phyloP scores from a whole-genome alignment of 352 stramenopile species.

The Hyaloperonospora arabidopsidis region DNA sequence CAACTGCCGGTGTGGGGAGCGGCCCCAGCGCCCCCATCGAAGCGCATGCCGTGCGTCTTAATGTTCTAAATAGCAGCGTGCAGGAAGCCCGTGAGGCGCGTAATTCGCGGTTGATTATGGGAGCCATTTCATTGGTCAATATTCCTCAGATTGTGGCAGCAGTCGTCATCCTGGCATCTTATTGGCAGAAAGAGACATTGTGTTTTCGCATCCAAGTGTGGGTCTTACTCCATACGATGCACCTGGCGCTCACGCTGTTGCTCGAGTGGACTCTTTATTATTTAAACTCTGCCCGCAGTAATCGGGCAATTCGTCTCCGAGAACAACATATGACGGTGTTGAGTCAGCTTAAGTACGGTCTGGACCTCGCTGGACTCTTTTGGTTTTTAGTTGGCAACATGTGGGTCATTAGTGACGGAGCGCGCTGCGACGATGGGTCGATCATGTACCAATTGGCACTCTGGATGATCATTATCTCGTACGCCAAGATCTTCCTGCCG shows the following conservation, averaged over 20 bases:
- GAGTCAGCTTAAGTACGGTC: slow-evolving; percentile 73
- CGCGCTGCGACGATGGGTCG: slow-evolving; percentile 67
- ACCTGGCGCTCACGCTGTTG: slow-evolving; percentile 55
- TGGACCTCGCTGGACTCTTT: slow-evolving; percentile 70
- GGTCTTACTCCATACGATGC: slow-evolving; percentile 68
- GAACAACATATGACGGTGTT: slow-evolving; percentile 64
- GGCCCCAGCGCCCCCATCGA: slow-evolving; percentile 40
- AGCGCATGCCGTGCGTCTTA: slow-evolving; percentile 71
- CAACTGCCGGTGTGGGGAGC: slow-evolving; percentile 20
- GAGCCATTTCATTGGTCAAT: slow-evolving; percentile 67
- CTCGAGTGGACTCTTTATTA: slow-evolving; percentile 78
- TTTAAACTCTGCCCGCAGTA: slow-evolving; percentile 46
- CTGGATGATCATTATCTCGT: slow-evolving; percentile 90
- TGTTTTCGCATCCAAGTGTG: slow-evolving; percentile 82
- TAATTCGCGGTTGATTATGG: slow-evolving; percentile 76
- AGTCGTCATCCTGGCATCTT: slow-evolving; percentile 47
- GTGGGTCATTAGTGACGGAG: slow-evolving; percentile 83
- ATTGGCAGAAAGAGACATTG: slow-evolving; percentile 60
- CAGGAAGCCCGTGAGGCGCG: slow-evolving; percentile 70
- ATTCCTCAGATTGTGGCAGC: slow-evolving; percentile 64
- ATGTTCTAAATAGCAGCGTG: slow-evolving; percentile 79
- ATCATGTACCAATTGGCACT: slow-evolving; percentile 79
- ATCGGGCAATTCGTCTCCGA: slow-evolving; percentile 48
- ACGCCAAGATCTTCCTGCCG: slow-evolving; percentile 89
- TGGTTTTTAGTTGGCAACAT: slow-evolving; percentile 86